Evolutionary conservation across 345 rosid genomes (phyloP).

Genomic region (Turnera subulata): DNA sequence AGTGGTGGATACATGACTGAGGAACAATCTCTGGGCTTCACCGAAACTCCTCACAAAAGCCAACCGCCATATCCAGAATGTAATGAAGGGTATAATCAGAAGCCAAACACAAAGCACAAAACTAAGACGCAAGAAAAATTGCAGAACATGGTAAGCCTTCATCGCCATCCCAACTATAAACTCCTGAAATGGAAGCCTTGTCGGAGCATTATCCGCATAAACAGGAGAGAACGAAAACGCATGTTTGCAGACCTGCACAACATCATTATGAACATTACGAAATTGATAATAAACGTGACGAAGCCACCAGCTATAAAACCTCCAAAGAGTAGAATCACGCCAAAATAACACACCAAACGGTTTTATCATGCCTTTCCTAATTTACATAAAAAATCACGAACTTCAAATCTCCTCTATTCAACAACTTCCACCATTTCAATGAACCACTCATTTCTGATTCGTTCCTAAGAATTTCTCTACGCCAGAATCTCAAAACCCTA

Average conservation of each 20-base stretch:
- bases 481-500: not conserved
- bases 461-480: not conserved
- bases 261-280: conserved; percentile 1
- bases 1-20: conserved; percentile 83
- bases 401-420: too few relatives aligned
- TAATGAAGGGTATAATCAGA: conserved; percentile 87
- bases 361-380: too few relatives aligned
- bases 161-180: conserved; percentile 89
- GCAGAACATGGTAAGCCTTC: conserved; percentile 92
- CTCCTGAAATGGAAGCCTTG: conserved; percentile 99
- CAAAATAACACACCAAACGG: too few relatives aligned
- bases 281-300: not conserved
- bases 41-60: conserved; percentile 90
- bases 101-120: conserved; percentile 98
- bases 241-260: conserved; percentile 86
- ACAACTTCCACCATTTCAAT: too few relatives aligned
- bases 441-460: too few relatives aligned
- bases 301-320: too few relatives aligned
- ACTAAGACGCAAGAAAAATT: conserved; percentile 86
- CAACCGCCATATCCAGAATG: conserved; percentile 95
- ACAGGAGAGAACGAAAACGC: conserved; percentile 96
- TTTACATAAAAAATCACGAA: too few relatives aligned
- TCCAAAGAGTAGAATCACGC: too few relatives aligned
- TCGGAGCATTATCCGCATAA: conserved; percentile 93
- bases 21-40: conserved; percentile 89